Conservation (phyloP, 2,329 filamentous ascomycete species). For the Fusarium siculi region DNA sequence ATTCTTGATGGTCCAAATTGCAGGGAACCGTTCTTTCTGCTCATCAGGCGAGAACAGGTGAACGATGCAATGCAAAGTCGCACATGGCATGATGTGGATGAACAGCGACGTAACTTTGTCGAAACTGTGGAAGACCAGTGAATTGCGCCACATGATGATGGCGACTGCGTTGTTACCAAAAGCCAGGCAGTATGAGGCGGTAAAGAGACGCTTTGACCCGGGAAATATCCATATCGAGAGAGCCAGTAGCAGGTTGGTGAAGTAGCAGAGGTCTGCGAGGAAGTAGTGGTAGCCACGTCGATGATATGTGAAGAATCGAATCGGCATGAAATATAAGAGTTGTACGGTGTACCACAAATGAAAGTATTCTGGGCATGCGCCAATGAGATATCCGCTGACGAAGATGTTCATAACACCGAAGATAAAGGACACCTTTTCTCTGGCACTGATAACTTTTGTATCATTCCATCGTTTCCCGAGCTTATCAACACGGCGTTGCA, state of each 20-base stretch:
- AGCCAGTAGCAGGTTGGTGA: constrained; percentile 88
- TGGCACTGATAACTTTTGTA: constrained; percentile 84
- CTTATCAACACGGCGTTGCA: constrained; percentile 90
- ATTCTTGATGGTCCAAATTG: constrained; percentile 82
- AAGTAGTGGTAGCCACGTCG: constrained; percentile 96
- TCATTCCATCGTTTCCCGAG: constrained; percentile 89
- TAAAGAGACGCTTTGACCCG: constrained; percentile 88
- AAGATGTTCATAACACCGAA: constrained; percentile 97
- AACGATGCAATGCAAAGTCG: constrained; percentile 89
- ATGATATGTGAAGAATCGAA: constrained; percentile 91
- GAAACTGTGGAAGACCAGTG: constrained; percentile 96
- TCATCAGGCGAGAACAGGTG: constrained; percentile 77
- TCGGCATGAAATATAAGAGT: constrained; percentile 95
- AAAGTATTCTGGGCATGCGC: constrained; percentile 85
- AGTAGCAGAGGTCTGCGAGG: constrained; percentile 96
- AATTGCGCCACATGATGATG: constrained; percentile 99
- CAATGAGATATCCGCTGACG: constrained; percentile 92
- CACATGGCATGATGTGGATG: constrained; percentile 99
- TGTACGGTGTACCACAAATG: constrained; percentile 93
- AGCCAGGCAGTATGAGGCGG: constrained; percentile 89
- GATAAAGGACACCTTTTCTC: constrained; percentile 97
- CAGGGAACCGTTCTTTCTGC: constrained; percentile 80
- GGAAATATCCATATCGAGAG: constrained; percentile 92
- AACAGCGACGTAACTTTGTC: constrained; percentile 99
- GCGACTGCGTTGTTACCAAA: constrained; percentile 97